Conservation (phyloP, 345 rosid genomes). For the Ceriops zippeliana region DNA sequence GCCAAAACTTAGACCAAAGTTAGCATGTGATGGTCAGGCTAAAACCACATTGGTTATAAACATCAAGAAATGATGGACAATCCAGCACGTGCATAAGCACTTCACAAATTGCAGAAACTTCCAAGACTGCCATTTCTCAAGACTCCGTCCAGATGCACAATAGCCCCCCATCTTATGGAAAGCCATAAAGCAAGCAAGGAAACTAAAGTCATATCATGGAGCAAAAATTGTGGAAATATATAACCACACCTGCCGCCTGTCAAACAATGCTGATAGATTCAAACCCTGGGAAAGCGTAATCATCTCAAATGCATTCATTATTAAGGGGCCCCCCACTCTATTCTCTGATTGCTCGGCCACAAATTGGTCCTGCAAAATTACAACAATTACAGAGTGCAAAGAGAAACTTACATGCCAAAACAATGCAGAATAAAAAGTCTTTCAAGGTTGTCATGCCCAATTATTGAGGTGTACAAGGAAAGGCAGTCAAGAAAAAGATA, state of each 20-base stretch:
- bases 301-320: slow-evolving; percentile 98
- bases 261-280: slow-evolving; percentile 87
- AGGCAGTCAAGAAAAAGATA: not conserved
- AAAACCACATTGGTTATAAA: not conserved
- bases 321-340: slow-evolving; percentile 54
- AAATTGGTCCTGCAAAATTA: slow-evolving; percentile 54
- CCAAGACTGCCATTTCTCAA: too few relatives aligned
- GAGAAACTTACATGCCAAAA: slow-evolving; percentile 1
- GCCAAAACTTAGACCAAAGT: not conserved
- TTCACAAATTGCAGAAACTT: too few relatives aligned
- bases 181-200: not conserved
- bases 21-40: not conserved
- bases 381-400: slow-evolving; percentile 13
- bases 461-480: not conserved
- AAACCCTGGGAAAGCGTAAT: slow-evolving; percentile 93
- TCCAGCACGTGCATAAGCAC: not conserved
- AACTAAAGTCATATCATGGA: slow-evolving; percentile 8
- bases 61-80: not conserved
- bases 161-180: too few relatives aligned
- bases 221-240: slow-evolving; percentile 2
- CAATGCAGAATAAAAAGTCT: slow-evolving; percentile 1
- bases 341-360: slow-evolving; percentile 52
- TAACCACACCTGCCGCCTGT: slow-evolving; percentile 65
- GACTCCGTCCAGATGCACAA: too few relatives aligned
- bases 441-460: not conserved